Conservation (phyloP, 352 stramenopile genomes). For the Globisporangium middletonii region DNA sequence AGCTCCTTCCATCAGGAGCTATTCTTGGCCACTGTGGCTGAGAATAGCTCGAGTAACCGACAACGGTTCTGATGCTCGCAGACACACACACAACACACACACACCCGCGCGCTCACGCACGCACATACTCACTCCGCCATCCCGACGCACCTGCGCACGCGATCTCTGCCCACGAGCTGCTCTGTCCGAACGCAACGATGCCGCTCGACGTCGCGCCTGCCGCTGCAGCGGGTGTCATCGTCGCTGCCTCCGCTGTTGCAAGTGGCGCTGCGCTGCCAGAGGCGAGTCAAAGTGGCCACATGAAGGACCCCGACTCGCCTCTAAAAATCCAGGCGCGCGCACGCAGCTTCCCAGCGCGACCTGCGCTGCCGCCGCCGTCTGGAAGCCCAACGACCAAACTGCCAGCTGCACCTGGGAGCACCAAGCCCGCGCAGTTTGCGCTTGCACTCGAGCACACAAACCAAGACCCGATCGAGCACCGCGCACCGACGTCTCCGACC, state of each 20-base stretch:
- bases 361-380: neutral
- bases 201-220: neutral
- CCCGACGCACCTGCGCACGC: too few species aligned
- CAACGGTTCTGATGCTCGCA: too few species aligned
- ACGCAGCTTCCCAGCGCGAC: conserved; percentile 10
- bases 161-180: too few species aligned
- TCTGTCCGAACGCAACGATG: neutral
- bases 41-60: too few species aligned
- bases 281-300: too few species aligned
- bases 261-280: too few species aligned
- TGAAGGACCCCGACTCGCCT: conserved; percentile 9
- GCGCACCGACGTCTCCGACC: conserved; percentile 3
- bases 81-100: too few species aligned
- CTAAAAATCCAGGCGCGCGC: conserved; percentile 11
- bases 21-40: too few species aligned
- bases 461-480: conserved; percentile 10
- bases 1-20: too few species aligned
- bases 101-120: neutral
- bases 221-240: neutral
- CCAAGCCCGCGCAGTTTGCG: conserved; percentile 10
- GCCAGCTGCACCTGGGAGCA: neutral
- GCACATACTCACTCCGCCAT: neutral
- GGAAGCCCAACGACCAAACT: neutral
- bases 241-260: too few species aligned
- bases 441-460: conserved; percentile 15